phyloP scores from a whole-genome alignment of 441 rosid species.

The Pelargonium australe region DNA sequence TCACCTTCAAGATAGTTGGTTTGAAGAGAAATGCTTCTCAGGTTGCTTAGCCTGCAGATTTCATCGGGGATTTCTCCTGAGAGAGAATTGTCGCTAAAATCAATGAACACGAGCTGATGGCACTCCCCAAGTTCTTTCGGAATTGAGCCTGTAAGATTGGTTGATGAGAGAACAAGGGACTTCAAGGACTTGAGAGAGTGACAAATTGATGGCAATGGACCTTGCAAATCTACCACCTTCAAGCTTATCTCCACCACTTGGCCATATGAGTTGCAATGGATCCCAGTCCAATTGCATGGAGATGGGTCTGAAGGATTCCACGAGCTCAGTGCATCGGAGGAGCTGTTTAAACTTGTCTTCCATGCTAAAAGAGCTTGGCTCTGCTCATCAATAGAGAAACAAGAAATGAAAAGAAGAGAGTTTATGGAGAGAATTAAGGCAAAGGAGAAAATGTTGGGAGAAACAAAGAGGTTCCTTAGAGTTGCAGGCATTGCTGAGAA shows the following conservation, averaged over 20 bases:
- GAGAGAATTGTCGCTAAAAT: conserved; percentile 67
- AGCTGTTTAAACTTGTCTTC: conserved; percentile 56
- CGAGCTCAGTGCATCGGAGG: conserved; percentile 38
- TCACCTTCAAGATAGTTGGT: conserved; percentile 72
- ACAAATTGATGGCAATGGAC: conserved; percentile 52
- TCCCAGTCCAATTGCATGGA: conserved; percentile 78
- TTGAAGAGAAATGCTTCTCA: conserved; percentile 50
- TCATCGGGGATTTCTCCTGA: conserved; percentile 67
- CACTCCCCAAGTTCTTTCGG: conserved; percentile 68
- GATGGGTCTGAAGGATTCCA: conserved; percentile 49
- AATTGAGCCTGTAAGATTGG: conserved; percentile 62
- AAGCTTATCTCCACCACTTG: conserved; percentile 53
- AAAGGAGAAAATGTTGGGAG: too few relatives aligned
- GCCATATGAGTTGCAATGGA: conserved; percentile 55
- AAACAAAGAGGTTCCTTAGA: conserved; percentile 36
- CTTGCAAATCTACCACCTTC: conserved; percentile 53
- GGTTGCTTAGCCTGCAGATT: conserved; percentile 52
- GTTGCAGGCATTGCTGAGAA: conserved; percentile 51
- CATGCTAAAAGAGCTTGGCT: conserved; percentile 70
- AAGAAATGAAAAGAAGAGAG: conserved; percentile 37
- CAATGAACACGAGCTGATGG: conserved; percentile 41
- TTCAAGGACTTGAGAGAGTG: conserved; percentile 53
- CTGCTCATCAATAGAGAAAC: conserved; percentile 55
- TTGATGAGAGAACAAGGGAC: conserved; percentile 51
- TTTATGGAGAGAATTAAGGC: conserved; percentile 25